Base-by-base conservation (phyloP, 352 stramenopile species). In the Thraustochytrium striatum region DNA sequence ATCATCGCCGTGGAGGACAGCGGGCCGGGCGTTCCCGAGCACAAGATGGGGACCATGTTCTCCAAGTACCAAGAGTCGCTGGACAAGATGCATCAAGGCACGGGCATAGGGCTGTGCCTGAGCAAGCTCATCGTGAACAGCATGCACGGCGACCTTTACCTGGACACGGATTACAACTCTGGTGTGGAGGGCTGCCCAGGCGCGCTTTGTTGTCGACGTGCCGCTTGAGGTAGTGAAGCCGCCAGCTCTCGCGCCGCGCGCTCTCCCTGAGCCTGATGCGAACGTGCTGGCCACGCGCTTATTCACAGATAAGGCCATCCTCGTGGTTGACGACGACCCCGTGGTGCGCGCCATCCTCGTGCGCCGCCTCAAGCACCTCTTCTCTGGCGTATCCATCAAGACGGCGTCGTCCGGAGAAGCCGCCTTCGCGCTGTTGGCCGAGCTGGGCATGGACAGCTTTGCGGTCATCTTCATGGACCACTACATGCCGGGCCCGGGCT, bases 381-480 rank as follows among this genome's bases (percentile, higher is more conserved):
- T 59, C 36, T 81, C 81, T 5, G 57, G 28, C 30, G 85, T 82
- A 83, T 70, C 32, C 1, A 72, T 86, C 41, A 33, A 79, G 61
- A 81, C 86, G 65, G 84, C 84, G 41, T 78, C 81, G 7, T 86
- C 82, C 59, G 84, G 84, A 28, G 83, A 85, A 58, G 72, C 82
- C 13, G 84, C 84, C 25, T 52, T 87, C 16, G 33, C 59, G 39
- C 44, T 86, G 43, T 59, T 81, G 13, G 69, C 83, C 11, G 47
- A 11, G 13, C 41, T n/a, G 25, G 16, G 16, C 11, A 38, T 80
- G 57, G 75, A 86, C n/a, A n/a, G n/a, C n/a, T n/a, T n/a, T n/a
- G n/a, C n/a, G n/a, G 50, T 87, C 32, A 85, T 87, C 38, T 85
- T 87, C 57, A 65, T 83, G 30, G 84, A 87, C 61, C 84, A 85